These are phyloP conservation scores for Tetrastigma voinierianum DNA, from an alignment of 164 flowering plant species.

Conservation along the genomic window DNA sequence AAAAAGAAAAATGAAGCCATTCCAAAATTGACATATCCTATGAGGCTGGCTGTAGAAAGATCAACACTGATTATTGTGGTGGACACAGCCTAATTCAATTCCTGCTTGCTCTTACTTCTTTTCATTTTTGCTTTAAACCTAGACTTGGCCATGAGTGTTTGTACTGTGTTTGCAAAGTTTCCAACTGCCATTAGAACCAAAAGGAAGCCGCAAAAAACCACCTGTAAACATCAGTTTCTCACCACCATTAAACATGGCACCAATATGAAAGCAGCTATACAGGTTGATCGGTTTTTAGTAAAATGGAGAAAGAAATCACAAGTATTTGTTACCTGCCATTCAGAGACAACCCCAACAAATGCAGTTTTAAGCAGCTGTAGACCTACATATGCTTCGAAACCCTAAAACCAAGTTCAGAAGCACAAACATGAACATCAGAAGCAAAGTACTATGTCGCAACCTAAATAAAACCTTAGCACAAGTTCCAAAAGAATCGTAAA, in stretches of 20 bases:
- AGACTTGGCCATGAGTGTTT: conserved; percentile 77
- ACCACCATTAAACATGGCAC: neutral
- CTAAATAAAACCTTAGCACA: too few species aligned
- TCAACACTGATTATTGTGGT: conserved; percentile 6
- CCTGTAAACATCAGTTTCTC: conserved; percentile 41
- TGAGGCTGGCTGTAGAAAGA: conserved; percentile 3
- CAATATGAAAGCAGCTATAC: neutral
- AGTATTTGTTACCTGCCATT: conserved; percentile 77
- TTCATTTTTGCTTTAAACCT: conserved; percentile 92
- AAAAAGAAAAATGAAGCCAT: conserved; percentile 1
- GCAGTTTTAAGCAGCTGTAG: conserved; percentile 70
- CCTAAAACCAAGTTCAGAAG: conserved; percentile 40
- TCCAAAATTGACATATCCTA: conserved; percentile 18
- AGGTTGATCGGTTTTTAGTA: neutral
- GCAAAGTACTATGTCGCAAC: neutral
- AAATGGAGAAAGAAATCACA: neutral
- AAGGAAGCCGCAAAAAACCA: conserved; percentile 74
- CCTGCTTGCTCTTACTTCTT: conserved; percentile 77
- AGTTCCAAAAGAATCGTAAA: too few species aligned
- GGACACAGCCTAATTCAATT: conserved; percentile 32
- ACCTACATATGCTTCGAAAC: conserved; percentile 94
- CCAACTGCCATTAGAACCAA: conserved; percentile 91
- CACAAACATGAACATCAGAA: neutral
- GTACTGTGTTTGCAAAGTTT: conserved; percentile 81
- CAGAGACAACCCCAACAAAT: conserved; percentile 63